A percentile compares a stretch with the other conserved stretches of the same genome.
phyloP scores from a whole-genome alignment of 768 basidiomycete species.

The Lactarius hengduanensis region DNA sequence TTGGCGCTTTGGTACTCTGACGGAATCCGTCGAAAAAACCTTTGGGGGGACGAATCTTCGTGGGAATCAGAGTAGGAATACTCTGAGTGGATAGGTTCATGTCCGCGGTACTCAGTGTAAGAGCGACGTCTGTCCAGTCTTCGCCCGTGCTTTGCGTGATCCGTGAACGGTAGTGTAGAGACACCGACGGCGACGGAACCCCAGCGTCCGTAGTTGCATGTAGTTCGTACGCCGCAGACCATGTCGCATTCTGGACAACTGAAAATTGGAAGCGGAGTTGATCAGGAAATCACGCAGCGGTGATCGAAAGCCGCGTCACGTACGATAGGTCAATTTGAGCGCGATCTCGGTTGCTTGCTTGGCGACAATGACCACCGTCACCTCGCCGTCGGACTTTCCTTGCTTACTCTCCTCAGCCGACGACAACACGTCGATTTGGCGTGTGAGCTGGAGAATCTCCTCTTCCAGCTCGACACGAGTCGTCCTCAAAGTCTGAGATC shows the following conservation, averaged over 20 bases:
- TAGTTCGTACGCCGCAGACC: conserved; percentile 59
- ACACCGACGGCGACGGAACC: conserved; percentile 44
- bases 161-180: conserved; percentile 55
- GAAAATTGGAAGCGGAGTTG: background rate
- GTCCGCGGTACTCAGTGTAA: conserved; percentile 54
- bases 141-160: conserved; percentile 58
- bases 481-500: conserved; percentile 38
- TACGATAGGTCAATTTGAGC: conserved; percentile 55
- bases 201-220: conserved; percentile 47
- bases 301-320: conserved; percentile 28
- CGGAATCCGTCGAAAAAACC: background rate
- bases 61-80: conserved; percentile 31
- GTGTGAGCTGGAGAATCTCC: conserved; percentile 35
- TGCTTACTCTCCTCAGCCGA: conserved; percentile 39
- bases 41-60: conserved; percentile 13
- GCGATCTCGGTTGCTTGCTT: conserved; percentile 40
- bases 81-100: conserved; percentile 40
- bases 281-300: background rate
- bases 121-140: conserved; percentile 51
- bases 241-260: conserved; percentile 55
- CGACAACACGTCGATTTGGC: conserved; percentile 42
- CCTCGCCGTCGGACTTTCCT: conserved; percentile 33
- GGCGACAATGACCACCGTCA: conserved; percentile 45
- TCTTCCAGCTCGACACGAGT: conserved; percentile 41
- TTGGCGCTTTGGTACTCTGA: background rate